phyloP scores from a whole-genome alignment of 495 filamentous ascomycete species.

The Aspergillus cavernicola region DNA sequence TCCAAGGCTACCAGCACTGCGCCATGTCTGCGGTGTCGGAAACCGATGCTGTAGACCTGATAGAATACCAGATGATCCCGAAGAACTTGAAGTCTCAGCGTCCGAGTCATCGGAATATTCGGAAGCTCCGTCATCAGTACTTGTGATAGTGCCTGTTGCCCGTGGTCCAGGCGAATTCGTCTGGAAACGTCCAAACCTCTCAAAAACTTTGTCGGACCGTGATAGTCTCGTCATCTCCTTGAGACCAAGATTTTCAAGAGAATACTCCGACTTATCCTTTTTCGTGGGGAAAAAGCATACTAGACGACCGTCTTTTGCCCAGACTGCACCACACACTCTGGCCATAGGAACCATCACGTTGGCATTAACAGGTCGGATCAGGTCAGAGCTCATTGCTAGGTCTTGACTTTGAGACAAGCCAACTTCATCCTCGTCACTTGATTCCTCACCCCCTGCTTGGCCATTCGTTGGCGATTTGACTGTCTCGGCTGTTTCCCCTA shows the following conservation, averaged over 20 bases:
- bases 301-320: conserved; percentile 72
- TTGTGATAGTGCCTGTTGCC: conserved; percentile 44
- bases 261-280: conserved; percentile 62
- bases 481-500: conserved; percentile 42
- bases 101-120: conserved; percentile 64
- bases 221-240: conserved; percentile 56
- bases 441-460: conserved; percentile 63
- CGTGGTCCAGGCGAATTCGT: conserved; percentile 51
- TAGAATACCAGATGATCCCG: conserved; percentile 60
- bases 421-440: conserved; percentile 85
- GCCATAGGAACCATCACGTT: conserved; percentile 75
- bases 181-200: conserved; percentile 79
- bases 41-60: conserved; percentile 46
- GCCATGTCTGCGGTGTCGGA: conserved; percentile 52
- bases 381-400: conserved; percentile 51
- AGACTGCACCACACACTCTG: conserved; percentile 69
- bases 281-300: conserved; percentile 87
- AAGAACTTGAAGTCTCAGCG: conserved; percentile 65
- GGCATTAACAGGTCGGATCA: conserved; percentile 56
- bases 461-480: conserved; percentile 50
- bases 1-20: conserved; percentile 42
- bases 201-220: conserved; percentile 69
- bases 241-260: conserved; percentile 60
- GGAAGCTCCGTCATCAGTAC: conserved; percentile 48
- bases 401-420: conserved; percentile 49